Percentiles rank a stretch among this genome's conserved stretches.
These are phyloP conservation scores for Termitomyces sp. DNA, from an alignment of 768 basidiomycete species.

Conservation along the genomic window DNA sequence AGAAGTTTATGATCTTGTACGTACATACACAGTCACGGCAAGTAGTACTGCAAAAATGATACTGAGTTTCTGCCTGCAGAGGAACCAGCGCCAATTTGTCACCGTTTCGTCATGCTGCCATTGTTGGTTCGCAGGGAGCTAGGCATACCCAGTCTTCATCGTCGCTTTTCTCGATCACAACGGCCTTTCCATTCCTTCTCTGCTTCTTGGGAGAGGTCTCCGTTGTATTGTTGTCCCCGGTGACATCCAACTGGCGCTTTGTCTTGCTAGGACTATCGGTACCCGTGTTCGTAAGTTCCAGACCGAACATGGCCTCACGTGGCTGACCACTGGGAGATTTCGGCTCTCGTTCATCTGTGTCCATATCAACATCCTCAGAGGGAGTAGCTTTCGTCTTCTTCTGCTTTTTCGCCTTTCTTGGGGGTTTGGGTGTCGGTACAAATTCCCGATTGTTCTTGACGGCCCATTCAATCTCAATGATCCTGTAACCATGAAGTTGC, in stretches of 20 bases:
- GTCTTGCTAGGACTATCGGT: conserved; percentile 29
- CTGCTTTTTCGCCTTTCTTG: conserved; percentile 34
- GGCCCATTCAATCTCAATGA: conserved; percentile 81
- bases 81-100: not conserved
- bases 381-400: conserved; percentile 27
- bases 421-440: conserved; percentile 54
- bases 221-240: conserved; percentile 22
- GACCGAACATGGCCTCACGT: conserved; percentile 31
- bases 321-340: conserved; percentile 14
- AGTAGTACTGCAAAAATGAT: conserved; percentile 2
- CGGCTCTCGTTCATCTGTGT: conserved; percentile 22
- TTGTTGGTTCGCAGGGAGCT: conserved; percentile 18
- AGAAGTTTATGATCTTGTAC: not conserved
- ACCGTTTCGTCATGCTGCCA: conserved; percentile 8
- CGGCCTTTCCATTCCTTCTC: conserved; percentile 20
- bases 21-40: not conserved
- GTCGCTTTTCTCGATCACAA: conserved; percentile 23
- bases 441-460: conserved; percentile 61
- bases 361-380: conserved; percentile 27
- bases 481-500: conserved; percentile 46
- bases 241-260: conserved; percentile 33
- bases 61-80: conserved; percentile 4
- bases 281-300: conserved; percentile 43
- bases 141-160: conserved; percentile 30
- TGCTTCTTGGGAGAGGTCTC: conserved; percentile 34